Percentiles rank a stretch among this genome's conserved stretches.
Evolutionary conservation across 2,329 filamentous ascomycete species (phyloP).

Genomic region (Ascochyta viciae-villosae): DNA sequence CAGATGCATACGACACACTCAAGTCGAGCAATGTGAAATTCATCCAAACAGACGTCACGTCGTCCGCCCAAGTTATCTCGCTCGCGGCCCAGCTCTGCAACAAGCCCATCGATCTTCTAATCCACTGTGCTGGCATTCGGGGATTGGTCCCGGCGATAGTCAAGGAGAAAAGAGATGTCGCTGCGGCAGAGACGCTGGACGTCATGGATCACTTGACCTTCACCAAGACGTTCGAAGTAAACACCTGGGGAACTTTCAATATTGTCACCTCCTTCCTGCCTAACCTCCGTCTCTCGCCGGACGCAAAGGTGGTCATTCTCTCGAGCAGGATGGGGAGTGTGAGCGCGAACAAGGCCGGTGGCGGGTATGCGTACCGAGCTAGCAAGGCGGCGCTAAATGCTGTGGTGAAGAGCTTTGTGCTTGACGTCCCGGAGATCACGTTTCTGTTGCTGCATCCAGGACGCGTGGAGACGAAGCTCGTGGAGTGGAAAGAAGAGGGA

Average conservation of each 20-base stretch:
- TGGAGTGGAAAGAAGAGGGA: conserved; percentile 55
- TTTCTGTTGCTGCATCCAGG: conserved; percentile 56
- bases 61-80: not conserved
- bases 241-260: conserved; percentile 53
- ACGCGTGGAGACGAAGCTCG: conserved; percentile 54
- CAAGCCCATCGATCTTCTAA: conserved; percentile 47
- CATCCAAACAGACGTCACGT: conserved; percentile 22
- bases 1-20: not conserved
- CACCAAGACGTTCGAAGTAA: conserved; percentile 50
- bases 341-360: conserved; percentile 49
- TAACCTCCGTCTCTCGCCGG: conserved; percentile 29
- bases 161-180: conserved; percentile 39
- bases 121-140: conserved; percentile 56
- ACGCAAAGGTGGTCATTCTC: conserved; percentile 51
- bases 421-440: conserved; percentile 53
- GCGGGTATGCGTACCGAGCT: conserved; percentile 57
- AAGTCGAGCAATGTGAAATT: conserved; percentile 11
- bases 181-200: conserved; percentile 50
- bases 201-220: conserved; percentile 52
- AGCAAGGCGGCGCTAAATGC: conserved; percentile 57
- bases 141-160: conserved; percentile 49
- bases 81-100: conserved; percentile 24
- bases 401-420: conserved; percentile 52
- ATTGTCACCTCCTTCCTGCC: conserved; percentile 49
- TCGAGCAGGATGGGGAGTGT: conserved; percentile 55